Base-by-base conservation (phyloP, 148 eudicot genomes). In the Rhododendron mucronatum region DNA sequence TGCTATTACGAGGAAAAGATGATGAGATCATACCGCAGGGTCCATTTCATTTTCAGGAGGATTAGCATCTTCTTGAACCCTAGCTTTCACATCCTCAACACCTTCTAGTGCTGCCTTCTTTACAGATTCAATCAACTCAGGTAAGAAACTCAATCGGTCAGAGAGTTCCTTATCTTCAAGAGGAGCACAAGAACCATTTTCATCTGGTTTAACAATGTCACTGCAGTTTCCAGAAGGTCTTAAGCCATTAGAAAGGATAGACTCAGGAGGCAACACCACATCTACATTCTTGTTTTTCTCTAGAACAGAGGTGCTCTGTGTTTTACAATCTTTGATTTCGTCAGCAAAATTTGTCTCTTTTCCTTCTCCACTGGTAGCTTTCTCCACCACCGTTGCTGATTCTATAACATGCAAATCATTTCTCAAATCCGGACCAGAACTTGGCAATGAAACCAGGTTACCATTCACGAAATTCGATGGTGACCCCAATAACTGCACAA, bases 91-190 rank as follows among this genome's bases (percentile, higher is more conserved):
- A 73, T 76, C 92, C 90, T 92, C 88, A 82, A 57, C 91, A 89
- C 89, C 87, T 84, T 93, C 92, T 88, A 93, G 75, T 50, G 92
- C 90, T 55, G 92, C 93, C 85, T 87, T 91, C 91, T 94, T 90
- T 44, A 86, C 92, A 82, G 95, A 92, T 47, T 89, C 92, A 84
- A 94, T 88, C 84, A 89, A 73, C 73, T 94, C 95, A 71, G 97
- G 95, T 86, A 94, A 89, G 85, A 88, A 92, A 84, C 88, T 89
- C 91, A 92, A 77, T 5, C 82, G 83, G 5, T 85, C 91, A 73
- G 37, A 80, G 20, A 26, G 83, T 48, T 87, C 92, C 80, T 85
- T 87, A 35, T 83, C 86, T 83, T 92, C 90, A 73, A 81, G 84
- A 73, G 83, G 65, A 88, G 75, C 89, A 82, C 15, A 37, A 87